A percentile compares a stretch with the other conserved stretches of the same genome.
These are phyloP conservation scores for Amanita polypyramis DNA, from an alignment of 768 basidiomycete genomes.

Conservation along the genomic window DNA sequence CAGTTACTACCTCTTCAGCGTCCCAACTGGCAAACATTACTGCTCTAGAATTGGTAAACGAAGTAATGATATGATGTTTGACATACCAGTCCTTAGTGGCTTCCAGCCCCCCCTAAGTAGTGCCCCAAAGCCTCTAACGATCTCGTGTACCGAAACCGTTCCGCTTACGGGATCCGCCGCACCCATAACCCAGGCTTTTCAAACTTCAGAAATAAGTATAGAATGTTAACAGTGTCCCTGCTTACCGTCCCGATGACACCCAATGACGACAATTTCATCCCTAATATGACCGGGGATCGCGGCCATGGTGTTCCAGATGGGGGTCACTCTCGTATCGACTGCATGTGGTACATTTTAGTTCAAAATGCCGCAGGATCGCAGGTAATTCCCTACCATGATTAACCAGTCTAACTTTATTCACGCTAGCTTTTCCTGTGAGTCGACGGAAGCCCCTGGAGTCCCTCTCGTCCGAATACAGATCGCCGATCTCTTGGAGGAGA, in stretches of 20 bases:
- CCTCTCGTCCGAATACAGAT: conserved; percentile 18
- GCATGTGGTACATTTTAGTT: not conserved
- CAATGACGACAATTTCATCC: conserved; percentile 80
- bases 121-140: conserved; percentile 63
- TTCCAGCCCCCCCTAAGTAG: conserved; percentile 71
- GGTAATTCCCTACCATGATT: conserved; percentile 35
- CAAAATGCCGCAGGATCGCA: not conserved
- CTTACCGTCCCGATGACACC: conserved; percentile 83
- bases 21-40: conserved; percentile 71
- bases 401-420: conserved; percentile 36
- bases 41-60: conserved; percentile 9
- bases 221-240: not conserved
- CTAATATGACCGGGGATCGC: conserved; percentile 75
- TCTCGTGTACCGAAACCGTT: conserved; percentile 67
- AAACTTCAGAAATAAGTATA: not conserved
- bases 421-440: conserved; percentile 41
- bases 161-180: conserved; percentile 75
- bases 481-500: conserved; percentile 47
- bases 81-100: conserved; percentile 51
- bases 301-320: conserved; percentile 86
- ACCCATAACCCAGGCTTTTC: conserved; percentile 64
- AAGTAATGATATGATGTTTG: not conserved
- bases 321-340: conserved; percentile 73
- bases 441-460: conserved; percentile 18
- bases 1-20: conserved; percentile 50